Base-by-base conservation (phyloP, 2,329 filamentous ascomycete species). In the Arthroderma sp. region DNA sequence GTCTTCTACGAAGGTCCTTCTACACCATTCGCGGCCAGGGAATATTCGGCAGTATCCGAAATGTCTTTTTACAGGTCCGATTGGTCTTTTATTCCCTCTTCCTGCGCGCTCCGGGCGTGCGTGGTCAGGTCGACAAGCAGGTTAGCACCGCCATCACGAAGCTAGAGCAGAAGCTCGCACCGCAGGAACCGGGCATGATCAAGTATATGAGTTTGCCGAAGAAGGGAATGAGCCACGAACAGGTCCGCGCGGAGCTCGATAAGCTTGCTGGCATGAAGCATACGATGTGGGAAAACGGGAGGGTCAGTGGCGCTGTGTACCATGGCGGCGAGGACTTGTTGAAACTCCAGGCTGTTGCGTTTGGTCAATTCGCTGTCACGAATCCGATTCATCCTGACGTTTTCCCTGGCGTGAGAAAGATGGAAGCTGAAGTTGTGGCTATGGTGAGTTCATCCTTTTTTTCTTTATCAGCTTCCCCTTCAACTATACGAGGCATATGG, bases 331-430 rank as follows among this genome's bases (percentile, higher is more conserved):
- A 87, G 39, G 84, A 86, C 47, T 75, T 98, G 64, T 74, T 93
- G 60, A 82, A 86, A 67, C 77, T 98, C 39, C 93, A 98, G 76
- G 87, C 88, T 4, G 88, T 96, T 70, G 91, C 93, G 0, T 97
- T 91, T 77, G 87, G 87, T 63, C 87, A 87, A 72, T 98, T 98
- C 71, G 91, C 90, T 54, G 93, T 98, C 31, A 82, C 90, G 39
- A 98, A 98, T 71, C 93, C 93, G 2, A 93, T 98, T 64, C 93
- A 98, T 71, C 93, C 93, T 5, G 93, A 98, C 74, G 91, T 98
- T 44, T 98, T 98, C 74, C 93, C 93, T 15, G 93, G 91, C 28
- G 91, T 98, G 55, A 80, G 93, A 66, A 98, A 98, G 81, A 98
- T 98, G 93, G 93, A 98, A 77, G 91, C 93, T 47, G 93, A 98